Percentiles rank a stretch among this genome's conserved stretches.
These are phyloP conservation scores for Dactylellina drechsleri DNA, from an alignment of 2,329 filamentous ascomycete genomes.

Conservation along the genomic window DNA sequence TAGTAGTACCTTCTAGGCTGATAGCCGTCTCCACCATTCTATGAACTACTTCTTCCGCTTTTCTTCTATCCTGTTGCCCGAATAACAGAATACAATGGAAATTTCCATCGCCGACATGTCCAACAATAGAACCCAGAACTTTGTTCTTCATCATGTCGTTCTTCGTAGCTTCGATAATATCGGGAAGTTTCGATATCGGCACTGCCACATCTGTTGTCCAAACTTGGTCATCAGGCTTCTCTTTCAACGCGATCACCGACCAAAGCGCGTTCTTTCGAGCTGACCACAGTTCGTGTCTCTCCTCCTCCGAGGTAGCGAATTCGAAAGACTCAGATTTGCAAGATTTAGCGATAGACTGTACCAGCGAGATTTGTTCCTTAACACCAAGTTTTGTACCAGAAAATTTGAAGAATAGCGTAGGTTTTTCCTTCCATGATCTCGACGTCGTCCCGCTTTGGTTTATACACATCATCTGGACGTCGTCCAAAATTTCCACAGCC, in stretches of 20 bases:
- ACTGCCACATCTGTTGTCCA: slow-evolving; percentile 87
- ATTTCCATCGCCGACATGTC: slow-evolving; percentile 80
- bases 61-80: slow-evolving; percentile 73
- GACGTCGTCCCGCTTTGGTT: slow-evolving; percentile 74
- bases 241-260: slow-evolving; percentile 74
- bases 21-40: slow-evolving; percentile 87
- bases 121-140: slow-evolving; percentile 72
- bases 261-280: slow-evolving; percentile 79
- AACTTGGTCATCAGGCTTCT: slow-evolving; percentile 70
- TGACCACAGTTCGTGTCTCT: slow-evolving; percentile 77
- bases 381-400: slow-evolving; percentile 75
- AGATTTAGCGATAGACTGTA: slow-evolving; percentile 71
- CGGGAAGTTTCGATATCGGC: slow-evolving; percentile 75
- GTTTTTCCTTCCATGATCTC: slow-evolving; percentile 75
- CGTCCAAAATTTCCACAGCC: slow-evolving; percentile 91
- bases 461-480: slow-evolving; percentile 82
- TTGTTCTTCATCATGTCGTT: slow-evolving; percentile 69
- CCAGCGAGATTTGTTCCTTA: slow-evolving; percentile 79
- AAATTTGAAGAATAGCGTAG: slow-evolving; percentile 88
- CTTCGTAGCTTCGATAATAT: slow-evolving; percentile 80
- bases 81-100: slow-evolving; percentile 77
- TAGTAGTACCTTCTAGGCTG: slow-evolving; percentile 85
- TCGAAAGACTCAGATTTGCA: slow-evolving; percentile 73
- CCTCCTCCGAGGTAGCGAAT: slow-evolving; percentile 72
- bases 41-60: slow-evolving; percentile 77